Percentiles rank a stretch among this genome's conserved stretches.
Evolutionary conservation across 345 rosid species (phyloP).

Genomic region (Ceriops tagal): DNA sequence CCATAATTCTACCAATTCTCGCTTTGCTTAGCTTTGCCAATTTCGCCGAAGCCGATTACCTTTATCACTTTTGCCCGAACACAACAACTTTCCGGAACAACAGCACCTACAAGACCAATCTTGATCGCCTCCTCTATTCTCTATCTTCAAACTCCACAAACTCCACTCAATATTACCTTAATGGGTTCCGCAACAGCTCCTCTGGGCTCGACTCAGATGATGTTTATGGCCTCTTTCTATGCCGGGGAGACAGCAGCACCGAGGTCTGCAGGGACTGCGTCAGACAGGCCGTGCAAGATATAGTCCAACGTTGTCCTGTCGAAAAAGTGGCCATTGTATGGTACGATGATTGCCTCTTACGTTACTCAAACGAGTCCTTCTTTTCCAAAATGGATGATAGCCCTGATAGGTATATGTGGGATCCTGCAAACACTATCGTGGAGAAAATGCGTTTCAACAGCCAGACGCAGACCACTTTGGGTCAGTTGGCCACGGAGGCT

Average conservation of each 20-base stretch:
- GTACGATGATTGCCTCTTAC: conserved; percentile 37
- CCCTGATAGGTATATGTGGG: neutral
- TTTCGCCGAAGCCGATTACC: neutral
- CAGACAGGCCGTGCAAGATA: neutral
- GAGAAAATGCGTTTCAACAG: conserved; percentile 11
- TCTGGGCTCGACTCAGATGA: neutral
- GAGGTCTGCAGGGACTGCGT: conserved; percentile 20
- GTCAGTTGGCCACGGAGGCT: conserved; percentile 12
- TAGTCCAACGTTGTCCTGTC: conserved; percentile 22
- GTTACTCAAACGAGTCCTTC: conserved; percentile 24
- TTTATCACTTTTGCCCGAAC: neutral
- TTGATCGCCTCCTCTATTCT: conserved; percentile 11
- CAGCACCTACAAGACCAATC: conserved; percentile 25
- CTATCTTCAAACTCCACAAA: neutral
- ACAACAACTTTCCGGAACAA: conserved; percentile 6
- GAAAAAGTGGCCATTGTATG: conserved; percentile 27
- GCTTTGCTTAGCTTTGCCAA: neutral
- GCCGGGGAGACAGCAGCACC: neutral
- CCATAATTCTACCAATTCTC: no score
- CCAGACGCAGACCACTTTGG: conserved; percentile 1
- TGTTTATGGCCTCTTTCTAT: conserved; percentile 22
- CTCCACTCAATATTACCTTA: neutral
- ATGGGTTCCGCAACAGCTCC: neutral
- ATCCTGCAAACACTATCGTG: no score
- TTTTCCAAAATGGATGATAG: neutral